phyloP scores from a whole-genome alignment of 2,329 filamentous ascomycete species.

The Geoglossum cookeanum region DNA sequence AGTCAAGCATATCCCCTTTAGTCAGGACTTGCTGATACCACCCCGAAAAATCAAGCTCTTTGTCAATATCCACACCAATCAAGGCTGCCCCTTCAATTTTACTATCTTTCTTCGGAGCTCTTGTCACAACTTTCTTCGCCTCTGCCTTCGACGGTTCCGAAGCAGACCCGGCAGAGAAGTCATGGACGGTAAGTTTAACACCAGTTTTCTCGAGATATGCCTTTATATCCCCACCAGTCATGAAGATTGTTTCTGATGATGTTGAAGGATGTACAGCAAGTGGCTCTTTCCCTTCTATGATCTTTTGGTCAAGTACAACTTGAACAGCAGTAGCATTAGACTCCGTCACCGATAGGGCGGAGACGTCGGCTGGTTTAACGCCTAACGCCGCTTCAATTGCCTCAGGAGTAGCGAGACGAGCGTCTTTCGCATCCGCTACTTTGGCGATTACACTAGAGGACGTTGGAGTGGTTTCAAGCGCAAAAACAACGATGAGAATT shows the following conservation, averaged over 20 bases:
- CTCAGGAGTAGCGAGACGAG: conserved; percentile 12
- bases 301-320: conserved; percentile 13
- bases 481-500: conserved; percentile 12
- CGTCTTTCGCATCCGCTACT: conserved; percentile 12
- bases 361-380: conserved; percentile 12
- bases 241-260: conserved; percentile 12
- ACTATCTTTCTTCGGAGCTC: conserved; percentile 29
- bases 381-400: conserved; percentile 11
- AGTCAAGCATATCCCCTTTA: conserved; percentile 95
- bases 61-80: conserved; percentile 75
- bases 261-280: conserved; percentile 13
- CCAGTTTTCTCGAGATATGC: conserved; percentile 11
- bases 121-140: conserved; percentile 24
- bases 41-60: conserved; percentile 69
- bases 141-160: conserved; percentile 24
- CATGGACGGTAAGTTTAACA: conserved; percentile 11
- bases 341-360: conserved; percentile 13
- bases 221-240: conserved; percentile 10
- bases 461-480: conserved; percentile 13
- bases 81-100: conserved; percentile 41
- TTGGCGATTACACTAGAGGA: conserved; percentile 11
- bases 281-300: conserved; percentile 10
- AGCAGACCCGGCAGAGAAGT: conserved; percentile 1
- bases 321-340: conserved; percentile 13
- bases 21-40: conserved; percentile 98